Percentiles rank a stretch among this genome's conserved stretches.
Conservation (phyloP, 495 filamentous ascomycete species). For the Acidiella bohemica region DNA sequence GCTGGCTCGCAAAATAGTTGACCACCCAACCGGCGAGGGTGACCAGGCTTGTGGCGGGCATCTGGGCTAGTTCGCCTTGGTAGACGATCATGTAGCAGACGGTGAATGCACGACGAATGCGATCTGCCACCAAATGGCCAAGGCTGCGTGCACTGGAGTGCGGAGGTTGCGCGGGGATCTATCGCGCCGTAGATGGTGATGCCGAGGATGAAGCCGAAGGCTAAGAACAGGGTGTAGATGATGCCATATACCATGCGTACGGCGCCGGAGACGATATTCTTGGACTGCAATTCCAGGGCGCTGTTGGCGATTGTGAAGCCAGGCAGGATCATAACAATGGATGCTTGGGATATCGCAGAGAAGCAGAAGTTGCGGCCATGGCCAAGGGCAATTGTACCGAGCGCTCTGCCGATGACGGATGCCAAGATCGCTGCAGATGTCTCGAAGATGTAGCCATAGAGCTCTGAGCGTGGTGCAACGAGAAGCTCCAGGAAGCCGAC, state of each 20-base stretch:
- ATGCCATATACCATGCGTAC: slow-evolving; percentile 9
- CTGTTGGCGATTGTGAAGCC: slow-evolving; percentile 2
- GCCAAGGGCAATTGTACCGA: neutral
- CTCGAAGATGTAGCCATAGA: neutral
- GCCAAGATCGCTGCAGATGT: neutral
- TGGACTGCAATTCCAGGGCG: slow-evolving; percentile 6
- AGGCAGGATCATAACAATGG: slow-evolving; percentile 12
- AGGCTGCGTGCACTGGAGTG: slow-evolving; percentile 4
- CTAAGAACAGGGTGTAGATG: slow-evolving; percentile 12
- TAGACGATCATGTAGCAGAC: neutral
- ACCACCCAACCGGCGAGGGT: neutral
- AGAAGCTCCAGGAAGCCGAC: slow-evolving; percentile 5
- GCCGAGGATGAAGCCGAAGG: slow-evolving; percentile 10
- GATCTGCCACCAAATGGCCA: slow-evolving; percentile 5
- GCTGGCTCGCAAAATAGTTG: neutral
- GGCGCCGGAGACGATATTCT: slow-evolving; percentile 3
- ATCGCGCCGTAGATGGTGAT: slow-evolving; percentile 6
- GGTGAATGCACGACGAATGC: neutral
- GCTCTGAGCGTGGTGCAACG: neutral
- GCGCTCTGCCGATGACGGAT: neutral
- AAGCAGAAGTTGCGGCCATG: slow-evolving; percentile 7
- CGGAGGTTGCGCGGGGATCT: slow-evolving; percentile 3
- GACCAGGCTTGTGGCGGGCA: neutral
- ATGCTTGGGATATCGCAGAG: slow-evolving; percentile 3
- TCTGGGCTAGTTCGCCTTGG: neutral